phyloP scores from a whole-genome alignment of 2,329 filamentous ascomycete genomes.

The Aspergillus arachidicola region DNA sequence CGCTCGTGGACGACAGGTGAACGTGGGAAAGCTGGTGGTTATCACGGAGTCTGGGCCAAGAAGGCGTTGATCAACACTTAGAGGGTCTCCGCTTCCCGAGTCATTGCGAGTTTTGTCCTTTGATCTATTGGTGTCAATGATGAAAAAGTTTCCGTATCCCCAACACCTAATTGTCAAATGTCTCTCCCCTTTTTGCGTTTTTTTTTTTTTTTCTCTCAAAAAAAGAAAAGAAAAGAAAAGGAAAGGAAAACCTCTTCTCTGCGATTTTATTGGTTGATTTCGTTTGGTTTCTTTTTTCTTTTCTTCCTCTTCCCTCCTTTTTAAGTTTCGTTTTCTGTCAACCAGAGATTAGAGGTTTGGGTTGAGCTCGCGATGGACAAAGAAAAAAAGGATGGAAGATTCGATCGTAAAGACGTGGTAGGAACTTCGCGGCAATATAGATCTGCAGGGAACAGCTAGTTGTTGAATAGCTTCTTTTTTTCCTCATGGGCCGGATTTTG shows the following conservation, averaged over 20 bases:
- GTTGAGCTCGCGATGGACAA: slow-evolving; percentile 7
- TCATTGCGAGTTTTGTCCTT: slow-evolving; percentile 30
- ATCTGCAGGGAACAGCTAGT: slow-evolving; percentile 14
- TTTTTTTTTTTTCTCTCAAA: not conserved
- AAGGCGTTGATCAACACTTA: slow-evolving; percentile 35
- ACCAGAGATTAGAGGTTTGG: slow-evolving; percentile 4
- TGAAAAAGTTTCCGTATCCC: slow-evolving; percentile 13
- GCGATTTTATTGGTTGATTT: not conserved
- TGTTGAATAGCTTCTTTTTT: slow-evolving; percentile 7
- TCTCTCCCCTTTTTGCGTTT: slow-evolving; percentile 4
- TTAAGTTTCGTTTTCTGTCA: slow-evolving; percentile 5
- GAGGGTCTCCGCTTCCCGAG: slow-evolving; percentile 27
- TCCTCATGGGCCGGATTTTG: slow-evolving; percentile 9
- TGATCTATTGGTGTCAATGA: slow-evolving; percentile 15
- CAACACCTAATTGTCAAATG: slow-evolving; percentile 7
- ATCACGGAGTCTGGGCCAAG: slow-evolving; percentile 27
- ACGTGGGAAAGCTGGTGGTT: slow-evolving; percentile 28
- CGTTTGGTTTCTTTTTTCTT: slow-evolving; percentile 8
- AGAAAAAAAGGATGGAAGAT: not conserved
- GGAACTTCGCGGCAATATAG: not conserved
- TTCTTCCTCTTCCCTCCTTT: slow-evolving; percentile 4
- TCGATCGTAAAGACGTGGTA: not conserved
- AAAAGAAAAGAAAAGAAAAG: not conserved
- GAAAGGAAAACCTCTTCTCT: not conserved
- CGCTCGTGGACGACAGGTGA: slow-evolving; percentile 28